Percentiles rank a stretch among this genome's conserved stretches.
Conservation (phyloP, 2,329 filamentous ascomycete species). For the Phialophora expanda region DNA sequence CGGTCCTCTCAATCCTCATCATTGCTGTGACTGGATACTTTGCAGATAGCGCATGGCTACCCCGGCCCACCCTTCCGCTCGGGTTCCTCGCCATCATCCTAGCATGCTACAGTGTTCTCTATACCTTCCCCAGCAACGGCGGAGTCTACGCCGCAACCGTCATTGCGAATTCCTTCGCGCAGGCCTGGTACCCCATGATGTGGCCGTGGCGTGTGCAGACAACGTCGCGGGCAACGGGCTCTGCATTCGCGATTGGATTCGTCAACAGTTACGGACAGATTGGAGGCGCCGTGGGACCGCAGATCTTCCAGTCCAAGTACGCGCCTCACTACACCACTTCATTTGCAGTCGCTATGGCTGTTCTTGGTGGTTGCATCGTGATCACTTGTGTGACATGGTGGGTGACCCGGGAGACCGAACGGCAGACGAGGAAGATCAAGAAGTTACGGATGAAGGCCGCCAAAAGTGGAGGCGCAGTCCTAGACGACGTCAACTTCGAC, state of each 20-base stretch:
- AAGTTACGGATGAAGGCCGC: slow-evolving; percentile 50
- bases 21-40: slow-evolving; percentile 52
- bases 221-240: slow-evolving; percentile 54
- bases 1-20: slow-evolving; percentile 50
- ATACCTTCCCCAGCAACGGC: slow-evolving; percentile 54
- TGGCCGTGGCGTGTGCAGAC: slow-evolving; percentile 61
- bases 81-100: slow-evolving; percentile 52
- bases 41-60: slow-evolving; percentile 52
- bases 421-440: slow-evolving; percentile 54
- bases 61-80: slow-evolving; percentile 53
- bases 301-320: slow-evolving; percentile 54
- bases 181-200: slow-evolving; percentile 57
- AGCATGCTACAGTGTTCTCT: slow-evolving; percentile 54
- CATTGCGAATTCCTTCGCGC: slow-evolving; percentile 51
- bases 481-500: slow-evolving; percentile 53
- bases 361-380: slow-evolving; percentile 52
- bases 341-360: slow-evolving; percentile 53
- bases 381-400: slow-evolving; percentile 54
- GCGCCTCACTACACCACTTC: slow-evolving; percentile 53
- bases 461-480: slow-evolving; percentile 49
- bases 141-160: slow-evolving; percentile 56
- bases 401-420: slow-evolving; percentile 53
- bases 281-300: slow-evolving; percentile 55
- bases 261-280: slow-evolving; percentile 59
- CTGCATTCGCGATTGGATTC: slow-evolving; percentile 58